Conservation (phyloP, 1,284 basidiomycete species). For the Boletellus sp. region DNA sequence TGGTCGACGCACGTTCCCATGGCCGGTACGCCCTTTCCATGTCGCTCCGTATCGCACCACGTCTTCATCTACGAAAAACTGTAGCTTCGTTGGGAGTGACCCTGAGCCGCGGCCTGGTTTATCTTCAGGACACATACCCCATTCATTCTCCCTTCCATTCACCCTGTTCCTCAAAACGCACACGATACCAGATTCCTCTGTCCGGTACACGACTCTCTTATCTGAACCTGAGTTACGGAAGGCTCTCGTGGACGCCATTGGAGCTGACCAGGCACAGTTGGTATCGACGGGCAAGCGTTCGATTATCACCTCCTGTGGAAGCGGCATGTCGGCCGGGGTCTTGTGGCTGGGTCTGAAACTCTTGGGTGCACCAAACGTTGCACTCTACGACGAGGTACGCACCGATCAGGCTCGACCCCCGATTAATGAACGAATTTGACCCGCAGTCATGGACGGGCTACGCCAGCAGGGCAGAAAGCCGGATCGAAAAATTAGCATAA, state of each 20-base stretch:
- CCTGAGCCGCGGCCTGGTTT: constrained; percentile 90
- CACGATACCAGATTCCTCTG: constrained; percentile 34
- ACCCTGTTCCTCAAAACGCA: constrained; percentile 65
- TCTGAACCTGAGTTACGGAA: constrained; percentile 53
- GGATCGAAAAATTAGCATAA: constrained; percentile 47
- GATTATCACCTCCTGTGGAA: constrained; percentile 79
- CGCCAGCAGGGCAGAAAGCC: constrained; percentile 61
- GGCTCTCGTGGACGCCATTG: constrained; percentile 62
- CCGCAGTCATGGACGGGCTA: constrained; percentile 83
- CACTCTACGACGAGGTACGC: constrained; percentile 82
- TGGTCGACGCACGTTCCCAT: constrained; percentile 84
- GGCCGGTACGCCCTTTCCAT: constrained; percentile 55
- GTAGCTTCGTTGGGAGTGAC: constrained; percentile 73
- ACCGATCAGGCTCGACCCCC: constrained; percentile 7
- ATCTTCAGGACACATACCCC: constrained; percentile 90
- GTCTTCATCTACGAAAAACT: constrained; percentile 11
- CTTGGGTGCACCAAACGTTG: constrained; percentile 56
- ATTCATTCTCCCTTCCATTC: constrained; percentile 86
- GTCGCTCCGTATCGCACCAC: constrained; percentile 1
- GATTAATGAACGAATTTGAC: constrained; percentile 18
- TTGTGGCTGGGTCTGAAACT: constrained; percentile 85
- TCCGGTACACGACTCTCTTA: constrained; percentile 65
- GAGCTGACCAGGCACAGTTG: constrained; percentile 48
- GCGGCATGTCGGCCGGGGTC: constrained; percentile 95
- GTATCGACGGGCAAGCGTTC: constrained; percentile 57